phyloP scores from a whole-genome alignment of 768 basidiomycete species.

The Tylopilus cervinicoccineus region DNA sequence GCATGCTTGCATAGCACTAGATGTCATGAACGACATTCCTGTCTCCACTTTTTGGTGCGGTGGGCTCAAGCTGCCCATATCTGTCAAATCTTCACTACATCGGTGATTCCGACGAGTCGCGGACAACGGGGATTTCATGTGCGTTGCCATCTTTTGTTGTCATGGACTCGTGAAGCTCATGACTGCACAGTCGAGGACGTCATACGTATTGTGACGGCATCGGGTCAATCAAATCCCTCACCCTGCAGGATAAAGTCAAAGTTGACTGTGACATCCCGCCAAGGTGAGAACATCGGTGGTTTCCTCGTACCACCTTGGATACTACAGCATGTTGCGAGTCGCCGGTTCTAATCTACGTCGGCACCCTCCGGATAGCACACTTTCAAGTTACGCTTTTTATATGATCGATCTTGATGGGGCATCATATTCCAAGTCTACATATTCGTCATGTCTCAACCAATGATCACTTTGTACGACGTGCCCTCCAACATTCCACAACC shows the following conservation, averaged over 20 bases:
- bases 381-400: conserved; percentile 11
- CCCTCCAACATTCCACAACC: conserved; percentile 56
- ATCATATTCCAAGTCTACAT: background rate
- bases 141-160: conserved; percentile 5
- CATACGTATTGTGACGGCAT: background rate
- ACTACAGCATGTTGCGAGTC: conserved; percentile 11
- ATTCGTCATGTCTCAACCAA: conserved; percentile 40
- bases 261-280: background rate
- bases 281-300: conserved; percentile 13
- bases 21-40: background rate
- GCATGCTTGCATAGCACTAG: background rate
- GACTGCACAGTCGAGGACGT: background rate
- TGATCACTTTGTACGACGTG: conserved; percentile 65
- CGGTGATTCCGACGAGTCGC: background rate
- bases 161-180: background rate
- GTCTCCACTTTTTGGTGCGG: background rate
- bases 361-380: background rate
- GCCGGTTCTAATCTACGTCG: background rate
- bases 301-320: conserved; percentile 6
- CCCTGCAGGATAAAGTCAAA: conserved; percentile 2
- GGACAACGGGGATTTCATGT: conserved; percentile 5
- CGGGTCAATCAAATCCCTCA: conserved; percentile 4
- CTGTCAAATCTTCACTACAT: background rate
- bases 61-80: background rate
- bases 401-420: background rate